phyloP scores from a whole-genome alignment of 2,329 filamentous ascomycete species.

The Sporothrix dimorphospora region DNA sequence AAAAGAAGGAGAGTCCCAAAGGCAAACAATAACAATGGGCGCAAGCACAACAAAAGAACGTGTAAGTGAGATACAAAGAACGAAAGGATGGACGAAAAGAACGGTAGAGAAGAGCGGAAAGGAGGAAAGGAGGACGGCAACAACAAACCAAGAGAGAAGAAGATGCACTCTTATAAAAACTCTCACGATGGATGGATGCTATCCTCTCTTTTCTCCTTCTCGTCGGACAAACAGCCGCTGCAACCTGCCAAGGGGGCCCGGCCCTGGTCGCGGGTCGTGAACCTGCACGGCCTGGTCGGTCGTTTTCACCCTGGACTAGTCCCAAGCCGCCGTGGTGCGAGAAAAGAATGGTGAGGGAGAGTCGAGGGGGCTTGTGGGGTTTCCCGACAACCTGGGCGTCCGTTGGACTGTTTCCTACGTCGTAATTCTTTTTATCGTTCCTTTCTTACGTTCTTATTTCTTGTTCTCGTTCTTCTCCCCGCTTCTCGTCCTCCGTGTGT shows the following conservation, averaged over 20 bases:
- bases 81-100: constrained; percentile 11
- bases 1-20: background rate
- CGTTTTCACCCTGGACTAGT: constrained; percentile 6
- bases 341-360: background rate
- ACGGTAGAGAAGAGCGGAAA: background rate
- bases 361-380: background rate
- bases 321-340: background rate
- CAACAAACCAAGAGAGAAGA: background rate
- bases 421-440: background rate
- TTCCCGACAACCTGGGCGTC: background rate
- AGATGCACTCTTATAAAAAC: background rate
- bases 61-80: constrained; percentile 3
- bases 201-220: background rate
- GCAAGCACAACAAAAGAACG: background rate
- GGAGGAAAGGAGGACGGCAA: background rate
- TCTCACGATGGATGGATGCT: background rate
- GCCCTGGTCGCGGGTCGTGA: background rate
- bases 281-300: background rate
- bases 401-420: background rate
- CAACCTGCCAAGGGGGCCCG: background rate
- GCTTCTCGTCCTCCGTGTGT: background rate
- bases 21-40: background rate
- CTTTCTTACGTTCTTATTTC: background rate
- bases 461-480: background rate
- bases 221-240: constrained; percentile 2